Evolutionary conservation across 192 early-diverging fungal species (phyloP).

Genomic region (Dissophora ornata): DNA sequence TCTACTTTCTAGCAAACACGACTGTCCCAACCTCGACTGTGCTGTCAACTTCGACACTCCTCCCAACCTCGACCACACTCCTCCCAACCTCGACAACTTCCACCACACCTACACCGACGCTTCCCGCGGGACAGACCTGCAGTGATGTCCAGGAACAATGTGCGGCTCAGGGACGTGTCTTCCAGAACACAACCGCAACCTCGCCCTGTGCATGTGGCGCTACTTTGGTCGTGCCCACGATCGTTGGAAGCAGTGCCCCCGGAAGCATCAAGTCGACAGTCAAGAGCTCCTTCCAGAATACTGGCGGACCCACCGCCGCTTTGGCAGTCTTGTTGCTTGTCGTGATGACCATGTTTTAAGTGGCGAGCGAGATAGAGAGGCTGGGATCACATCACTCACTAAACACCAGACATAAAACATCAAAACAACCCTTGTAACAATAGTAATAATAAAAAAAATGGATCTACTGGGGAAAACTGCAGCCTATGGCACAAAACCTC

Average conservation of each 20-base stretch:
- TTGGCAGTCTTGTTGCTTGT: conserved; percentile 24
- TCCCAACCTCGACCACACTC: background rate
- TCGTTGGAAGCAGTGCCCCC: conserved; percentile 4
- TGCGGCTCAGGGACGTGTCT: conserved; percentile 35
- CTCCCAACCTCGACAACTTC: background rate
- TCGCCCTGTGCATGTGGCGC: conserved; percentile 28
- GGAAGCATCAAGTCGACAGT: conserved; percentile 13
- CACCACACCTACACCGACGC: conserved; percentile 3
- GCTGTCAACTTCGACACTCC: background rate
- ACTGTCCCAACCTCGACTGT: too few species aligned
- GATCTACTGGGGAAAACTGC: background rate
- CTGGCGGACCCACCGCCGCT: conserved; percentile 30
- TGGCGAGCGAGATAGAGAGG: background rate
- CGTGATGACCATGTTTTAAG: conserved; percentile 28
- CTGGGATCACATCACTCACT: too few species aligned
- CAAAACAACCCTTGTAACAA: too few species aligned
- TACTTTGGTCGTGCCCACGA: conserved; percentile 10
- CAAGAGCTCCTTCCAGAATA: conserved; percentile 30
- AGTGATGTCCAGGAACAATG: conserved; percentile 38
- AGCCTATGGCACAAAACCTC: background rate
- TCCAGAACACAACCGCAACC: conserved; percentile 6
- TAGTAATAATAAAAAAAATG: background rate
- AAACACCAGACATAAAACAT: too few species aligned
- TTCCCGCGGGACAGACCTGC: conserved; percentile 22
- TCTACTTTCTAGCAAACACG: background rate